Conservation (phyloP, 345 rosid genomes). For the Populus alba region DNA sequence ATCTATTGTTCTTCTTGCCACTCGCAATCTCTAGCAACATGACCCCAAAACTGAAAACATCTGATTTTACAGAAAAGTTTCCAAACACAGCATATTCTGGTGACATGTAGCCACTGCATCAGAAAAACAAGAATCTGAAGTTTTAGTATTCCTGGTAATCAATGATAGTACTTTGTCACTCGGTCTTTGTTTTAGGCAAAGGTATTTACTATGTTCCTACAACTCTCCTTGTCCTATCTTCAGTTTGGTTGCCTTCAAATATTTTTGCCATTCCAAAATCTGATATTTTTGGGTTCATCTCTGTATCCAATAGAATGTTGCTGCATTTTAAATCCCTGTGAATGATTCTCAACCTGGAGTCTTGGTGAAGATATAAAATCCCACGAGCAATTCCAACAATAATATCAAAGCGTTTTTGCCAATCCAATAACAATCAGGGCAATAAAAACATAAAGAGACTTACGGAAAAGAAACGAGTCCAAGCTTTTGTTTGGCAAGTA, state of each 20-base stretch:
- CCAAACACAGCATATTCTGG: slow-evolving; percentile 13
- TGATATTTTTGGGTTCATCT: slow-evolving; percentile 57
- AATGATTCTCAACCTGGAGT: slow-evolving; percentile 54
- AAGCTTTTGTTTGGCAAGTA: slow-evolving; percentile 43
- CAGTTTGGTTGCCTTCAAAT: slow-evolving; percentile 45
- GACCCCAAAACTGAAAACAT: slow-evolving; percentile 26
- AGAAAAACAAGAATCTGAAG: neutral
- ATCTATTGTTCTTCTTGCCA: slow-evolving; percentile 16
- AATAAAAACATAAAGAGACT: neutral
- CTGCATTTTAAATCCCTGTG: slow-evolving; percentile 43
- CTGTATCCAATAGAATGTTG: slow-evolving; percentile 51
- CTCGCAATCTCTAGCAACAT: neutral
- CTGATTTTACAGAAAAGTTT: slow-evolving; percentile 18
- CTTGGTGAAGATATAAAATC: slow-evolving; percentile 66
- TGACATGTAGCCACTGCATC: neutral
- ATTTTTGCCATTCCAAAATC: slow-evolving; percentile 67
- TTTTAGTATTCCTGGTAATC: neutral
- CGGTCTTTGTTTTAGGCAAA: neutral
- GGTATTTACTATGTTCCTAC: slow-evolving; percentile 71
- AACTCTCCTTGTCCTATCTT: slow-evolving; percentile 50
- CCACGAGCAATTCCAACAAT: slow-evolving; percentile 61
- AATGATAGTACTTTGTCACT: no score
- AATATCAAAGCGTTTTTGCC: slow-evolving; percentile 53
- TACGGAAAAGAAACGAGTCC: slow-evolving; percentile 63
- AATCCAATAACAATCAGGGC: slow-evolving; percentile 21